Evolutionary conservation across 257 asterid species (phyloP), one percentile per base, ranked within the genome.

Genomic region (Plantago ovata): DNA sequence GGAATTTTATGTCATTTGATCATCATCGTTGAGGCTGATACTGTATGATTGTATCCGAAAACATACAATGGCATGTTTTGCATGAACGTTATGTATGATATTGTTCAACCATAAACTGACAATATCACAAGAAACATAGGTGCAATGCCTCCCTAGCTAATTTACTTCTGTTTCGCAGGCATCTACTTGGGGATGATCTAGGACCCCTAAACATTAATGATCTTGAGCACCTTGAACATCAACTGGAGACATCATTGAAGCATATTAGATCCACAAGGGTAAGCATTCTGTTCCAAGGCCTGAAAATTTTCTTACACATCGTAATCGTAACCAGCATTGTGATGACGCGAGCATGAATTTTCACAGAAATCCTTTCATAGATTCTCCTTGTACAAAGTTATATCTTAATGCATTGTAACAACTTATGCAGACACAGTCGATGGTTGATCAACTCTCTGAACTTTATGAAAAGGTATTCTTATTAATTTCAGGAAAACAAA

Each of bases 241-340:
- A 87, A 60, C 72, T 91, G 45, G 98, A 91, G 61, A 58, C 86
- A 46, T 91, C 98, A 51, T 72, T 91, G 80, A 85, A 85, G 71
- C 91, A 81, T 71, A 86, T 91, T 60, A 85, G 96, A 80, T 85
- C 94, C 28, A 91, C 96, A 41, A 91, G 95, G 89, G 98, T 91
- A 85, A 65, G 82, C 53, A 38, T 0, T 50, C 38, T 12, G 10
- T 9, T 36, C 19, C 15, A 49, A 49, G 24, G 10, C 56, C 5
- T 10, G 3, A 13, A 3, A 28, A 3, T 1, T 28, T 28, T 28
- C 36, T 28, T 28, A 28, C 6, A 28, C 7, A 28, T 28, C 4
- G 4, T 28, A 28, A 28, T 28, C 4, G 4, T 28, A 28, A 28
- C 7, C 36, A 28, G 36, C 7, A 28, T 28, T 28, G 36, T 28